Percentiles rank a stretch among this genome's conserved stretches.
phyloP scores from a whole-genome alignment of 164 flowering plant species.

The Vitis amurensis region DNA sequence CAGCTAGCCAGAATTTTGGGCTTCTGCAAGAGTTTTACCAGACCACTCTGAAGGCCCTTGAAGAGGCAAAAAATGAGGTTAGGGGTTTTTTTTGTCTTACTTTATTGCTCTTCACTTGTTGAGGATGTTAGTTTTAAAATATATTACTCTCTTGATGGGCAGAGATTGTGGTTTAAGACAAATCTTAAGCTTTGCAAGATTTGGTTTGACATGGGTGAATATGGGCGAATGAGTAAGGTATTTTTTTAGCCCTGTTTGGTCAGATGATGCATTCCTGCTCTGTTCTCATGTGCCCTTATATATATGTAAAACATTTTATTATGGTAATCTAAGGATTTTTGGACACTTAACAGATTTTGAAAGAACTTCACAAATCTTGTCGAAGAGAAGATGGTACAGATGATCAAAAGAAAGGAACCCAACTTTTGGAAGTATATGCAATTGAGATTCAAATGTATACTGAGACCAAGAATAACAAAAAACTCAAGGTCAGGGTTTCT shows the following conservation, averaged over 20 bases:
- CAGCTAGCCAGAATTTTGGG: constrained; percentile 88
- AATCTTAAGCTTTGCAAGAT: constrained; percentile 97
- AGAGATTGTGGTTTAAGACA: constrained; percentile 99
- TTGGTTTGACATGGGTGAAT: constrained; percentile 98
- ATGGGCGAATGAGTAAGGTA: constrained; percentile 99
- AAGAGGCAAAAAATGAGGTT: constrained; percentile 99
- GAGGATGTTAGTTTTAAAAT: not conserved
- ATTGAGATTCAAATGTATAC: constrained; percentile 99
- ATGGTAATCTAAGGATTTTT: not conserved
- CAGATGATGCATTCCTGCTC: not conserved
- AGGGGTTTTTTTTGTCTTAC: constrained; percentile 1
- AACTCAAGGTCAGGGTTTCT: constrained; percentile 71
- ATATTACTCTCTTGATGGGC: constrained; percentile 19
- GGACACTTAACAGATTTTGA: constrained; percentile 59
- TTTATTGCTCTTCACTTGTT: not conserved
- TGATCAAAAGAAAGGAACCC: constrained; percentile 99
- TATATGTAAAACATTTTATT: not conserved
- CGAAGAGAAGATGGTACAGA: constrained; percentile 98
- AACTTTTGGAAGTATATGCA: constrained; percentile 95
- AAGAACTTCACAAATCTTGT: constrained; percentile 97
- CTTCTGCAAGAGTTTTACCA: constrained; percentile 93
- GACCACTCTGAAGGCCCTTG: constrained; percentile 92
- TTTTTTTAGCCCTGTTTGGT: not conserved
- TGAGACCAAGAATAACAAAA: constrained; percentile 96
- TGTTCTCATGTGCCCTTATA: not conserved